These are phyloP conservation scores for Globisporangium okanoganense DNA, from an alignment of 352 stramenopile species.

Conservation along the genomic window DNA sequence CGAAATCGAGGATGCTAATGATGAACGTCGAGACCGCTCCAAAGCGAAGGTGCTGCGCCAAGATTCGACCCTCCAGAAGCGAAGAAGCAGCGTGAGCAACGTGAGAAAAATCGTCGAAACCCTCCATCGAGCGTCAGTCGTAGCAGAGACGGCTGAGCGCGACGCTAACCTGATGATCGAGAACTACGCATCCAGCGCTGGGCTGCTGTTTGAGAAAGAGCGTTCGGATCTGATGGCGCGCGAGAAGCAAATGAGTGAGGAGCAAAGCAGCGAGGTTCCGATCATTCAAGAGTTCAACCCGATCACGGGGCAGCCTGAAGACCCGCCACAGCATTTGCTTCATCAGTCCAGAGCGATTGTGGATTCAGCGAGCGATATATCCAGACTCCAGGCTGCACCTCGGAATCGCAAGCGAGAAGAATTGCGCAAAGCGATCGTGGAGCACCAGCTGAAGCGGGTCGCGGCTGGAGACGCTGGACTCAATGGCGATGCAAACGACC, in stretches of 20 bases:
- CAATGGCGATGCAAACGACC: not conserved
- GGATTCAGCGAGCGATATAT: not conserved
- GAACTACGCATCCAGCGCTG: constrained; percentile 39
- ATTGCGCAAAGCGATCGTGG: constrained; percentile 23
- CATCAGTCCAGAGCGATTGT: constrained; percentile 1
- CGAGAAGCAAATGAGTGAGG: constrained; percentile 10
- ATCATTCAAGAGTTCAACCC: constrained; percentile 34
- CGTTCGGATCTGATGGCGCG: constrained; percentile 18
- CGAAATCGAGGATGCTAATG: not conserved
- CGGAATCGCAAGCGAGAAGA: constrained; percentile 28
- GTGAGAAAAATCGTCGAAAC: constrained; percentile 39
- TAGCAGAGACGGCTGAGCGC: constrained; percentile 23
- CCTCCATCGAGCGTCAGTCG: constrained; percentile 29
- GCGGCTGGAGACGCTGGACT: not conserved
- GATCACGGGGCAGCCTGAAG: constrained; percentile 32
- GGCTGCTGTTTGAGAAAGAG: constrained; percentile 52
- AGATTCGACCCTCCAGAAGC: constrained; percentile 6
- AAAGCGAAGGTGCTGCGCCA: not conserved
- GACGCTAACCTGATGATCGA: constrained; percentile 38
- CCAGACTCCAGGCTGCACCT: not conserved
- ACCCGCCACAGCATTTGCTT: constrained; percentile 35
- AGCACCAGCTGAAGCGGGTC: constrained; percentile 17
- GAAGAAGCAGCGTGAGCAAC: constrained; percentile 42
- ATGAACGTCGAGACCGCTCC: not conserved
- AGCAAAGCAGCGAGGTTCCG: constrained; percentile 7